Evolutionary conservation across 345 rosid species (phyloP).

Genomic region (Brassica juncea): DNA sequence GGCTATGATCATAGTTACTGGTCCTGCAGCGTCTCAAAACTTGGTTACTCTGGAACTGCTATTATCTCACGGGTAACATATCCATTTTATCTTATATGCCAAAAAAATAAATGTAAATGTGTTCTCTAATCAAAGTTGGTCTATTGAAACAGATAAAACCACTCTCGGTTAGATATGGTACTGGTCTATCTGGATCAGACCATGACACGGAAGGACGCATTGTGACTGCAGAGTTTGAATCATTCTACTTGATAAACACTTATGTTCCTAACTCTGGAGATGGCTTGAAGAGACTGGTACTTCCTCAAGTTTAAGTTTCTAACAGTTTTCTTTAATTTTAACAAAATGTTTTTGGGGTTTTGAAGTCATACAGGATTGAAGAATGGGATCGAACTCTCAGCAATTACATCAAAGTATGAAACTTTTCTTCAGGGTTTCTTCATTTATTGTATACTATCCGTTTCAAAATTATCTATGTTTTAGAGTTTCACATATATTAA

Average conservation of each 20-base stretch:
- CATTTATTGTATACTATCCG: too few species aligned
- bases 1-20: conserved; percentile 86
- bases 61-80: conserved; percentile 75
- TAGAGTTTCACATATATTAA: too few species aligned
- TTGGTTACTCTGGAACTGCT: conserved; percentile 97
- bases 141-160: conserved; percentile 71
- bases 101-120: neutral
- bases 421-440: conserved; percentile 1
- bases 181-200: conserved; percentile 71
- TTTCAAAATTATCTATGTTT: too few species aligned
- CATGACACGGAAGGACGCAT: conserved; percentile 89
- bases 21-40: conserved; percentile 89
- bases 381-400: conserved; percentile 88
- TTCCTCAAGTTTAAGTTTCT: conserved; percentile 24
- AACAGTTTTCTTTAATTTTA: neutral
- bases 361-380: conserved; percentile 67
- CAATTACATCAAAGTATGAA: conserved; percentile 74
- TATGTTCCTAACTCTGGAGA: conserved; percentile 99
- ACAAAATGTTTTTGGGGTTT: conserved; percentile 20
- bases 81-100: too few species aligned
- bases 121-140: conserved; percentile 11
- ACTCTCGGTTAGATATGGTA: conserved; percentile 81
- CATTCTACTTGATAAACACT: conserved; percentile 64
- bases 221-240: conserved; percentile 84
- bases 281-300: conserved; percentile 93